Evolutionary conservation across 306 rosid genomes (phyloP), one percentile per base, ranked within the genome.

Genomic region (Amphicarpaea edgeworthii): DNA sequence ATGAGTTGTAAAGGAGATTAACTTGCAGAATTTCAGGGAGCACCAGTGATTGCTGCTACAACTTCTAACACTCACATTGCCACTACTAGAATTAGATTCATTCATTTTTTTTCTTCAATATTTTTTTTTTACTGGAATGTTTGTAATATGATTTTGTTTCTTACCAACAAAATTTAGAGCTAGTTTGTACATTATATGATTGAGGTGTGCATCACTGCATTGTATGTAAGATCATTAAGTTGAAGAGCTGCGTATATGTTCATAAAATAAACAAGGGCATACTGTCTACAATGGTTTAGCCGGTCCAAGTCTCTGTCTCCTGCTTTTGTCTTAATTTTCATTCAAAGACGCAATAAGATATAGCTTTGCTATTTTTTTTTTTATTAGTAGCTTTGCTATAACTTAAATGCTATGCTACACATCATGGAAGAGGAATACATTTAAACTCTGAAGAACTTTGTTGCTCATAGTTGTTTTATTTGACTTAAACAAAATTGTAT

Each of bases 191-290:
- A 32, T 75, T 72, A n/a, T 60, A 54, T 58, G 54, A 12, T 68
- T 69, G 82, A 24, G 70, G 70, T 51, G 85, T 77, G 79, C 77
- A n/a, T n/a, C n/a, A n/a, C n/a, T n/a, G n/a, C n/a, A 54, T 64
- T 61, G 46, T 47, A 57, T 37, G 77, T 61, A 67, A n/a, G 40
- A 42, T n/a, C 14, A 59, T 53, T 57, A 9, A 21, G 7, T 73
- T 24, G 68, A 42, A 28, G n/a, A 15, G 41, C 32, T 30, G 17
- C 70, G 40, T 60, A 10, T 45, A 7, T 65, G 53, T 46, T 34
- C n/a, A 66, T 60, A 66, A 70, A 57, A 75, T 66, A 34, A 65
- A 51, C 30, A 49, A 0, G 58, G 15, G 55, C 9, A 68, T 26
- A 47, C 14, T 58, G 17, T 45, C 12, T 8, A 20, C 6, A 21